Base-by-base conservation (phyloP, 495 filamentous ascomycete species). In the Chaetomium fimeti region DNA sequence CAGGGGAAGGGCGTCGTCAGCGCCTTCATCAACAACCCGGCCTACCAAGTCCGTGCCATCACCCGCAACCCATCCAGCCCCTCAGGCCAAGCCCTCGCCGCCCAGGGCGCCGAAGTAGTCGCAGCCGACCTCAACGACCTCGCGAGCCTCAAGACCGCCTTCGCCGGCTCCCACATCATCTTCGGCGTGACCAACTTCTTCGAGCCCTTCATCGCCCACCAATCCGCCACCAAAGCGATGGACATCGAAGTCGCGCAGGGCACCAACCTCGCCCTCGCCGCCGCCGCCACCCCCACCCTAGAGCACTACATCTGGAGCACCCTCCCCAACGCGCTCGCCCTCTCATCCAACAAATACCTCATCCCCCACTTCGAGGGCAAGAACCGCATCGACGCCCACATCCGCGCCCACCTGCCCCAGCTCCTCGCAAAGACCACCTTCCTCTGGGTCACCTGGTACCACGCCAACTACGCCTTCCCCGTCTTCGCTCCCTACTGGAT, bases 101-200 rank as follows among this genome's bases (percentile, higher is more conserved):
- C 68, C 5, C 70, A 77, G 36, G 80, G 82, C 49, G 77, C 77
- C 52, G 77, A 83, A 55, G 71, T 81, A 20, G 71, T 78, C 27
- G 42, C 78, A 70, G 85, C 81, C 27, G 81, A 88, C 63, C 66
- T 86, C 53, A 74, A 81, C 60, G 78, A 85, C 60, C 66, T 75
- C 18, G 66, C 69, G 7, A 78, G 82, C 1, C 74, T 89, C 16
- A 68, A 69, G n/a, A 45, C 72, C 51, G 87, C 84, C 24, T 64
- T 88, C 57, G 71, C 74, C 20, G 84, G 82, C 40, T 78, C 85
- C 0, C 71, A 83, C 75, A 80, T 76, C 16, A 79, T 88, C 62
- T 89, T 81, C 70, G 78, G 69, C 24, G 76, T 87, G n/a, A 88
- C 86, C 18, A 84, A 85, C 71, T 87, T 83, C 74, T 79, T 77